A percentile compares a stretch with the other conserved stretches of the same genome.
These are phyloP conservation scores for Penicillium taxi DNA, from an alignment of 495 filamentous ascomycete species.

Conservation along the genomic window DNA sequence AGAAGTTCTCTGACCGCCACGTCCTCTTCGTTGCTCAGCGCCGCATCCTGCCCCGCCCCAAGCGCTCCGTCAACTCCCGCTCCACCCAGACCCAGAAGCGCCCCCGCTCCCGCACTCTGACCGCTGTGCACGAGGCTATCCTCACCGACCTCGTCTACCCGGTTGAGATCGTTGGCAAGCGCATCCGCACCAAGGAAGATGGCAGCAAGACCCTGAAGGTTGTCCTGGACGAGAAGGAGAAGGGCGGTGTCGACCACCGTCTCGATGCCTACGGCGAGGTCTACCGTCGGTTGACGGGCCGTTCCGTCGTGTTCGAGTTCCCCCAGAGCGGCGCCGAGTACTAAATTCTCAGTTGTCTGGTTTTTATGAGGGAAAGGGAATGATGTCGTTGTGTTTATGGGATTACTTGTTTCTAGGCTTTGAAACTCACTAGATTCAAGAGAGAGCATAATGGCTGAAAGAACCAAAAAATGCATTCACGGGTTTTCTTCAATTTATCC, in stretches of 20 bases:
- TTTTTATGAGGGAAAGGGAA: conserved; percentile 17
- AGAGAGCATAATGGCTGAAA: conserved; percentile 24
- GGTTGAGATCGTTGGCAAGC: conserved; percentile 99
- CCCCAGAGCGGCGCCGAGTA: conserved; percentile 77
- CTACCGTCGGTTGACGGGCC: conserved; percentile 91
- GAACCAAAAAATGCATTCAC: conserved; percentile 30
- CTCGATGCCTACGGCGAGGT: conserved; percentile 99
- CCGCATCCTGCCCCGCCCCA: conserved; percentile 95
- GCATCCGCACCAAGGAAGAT: conserved; percentile 91
- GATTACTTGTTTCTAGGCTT: conserved; percentile 25
- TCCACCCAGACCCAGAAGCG: conserved; percentile 96
- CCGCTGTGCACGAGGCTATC: conserved; percentile 95
- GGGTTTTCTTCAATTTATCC: conserved; percentile 27
- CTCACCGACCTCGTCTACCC: conserved; percentile 95
- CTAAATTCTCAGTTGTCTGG: conserved; percentile 43
- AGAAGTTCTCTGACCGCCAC: conserved; percentile 99
- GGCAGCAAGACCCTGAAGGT: conserved; percentile 96
- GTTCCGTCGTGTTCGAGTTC: conserved; percentile 94
- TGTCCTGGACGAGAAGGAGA: conserved; percentile 98
- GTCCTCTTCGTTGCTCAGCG: conserved; percentile 97
- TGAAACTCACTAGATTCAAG: conserved; percentile 26
- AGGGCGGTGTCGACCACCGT: conserved; percentile 94
- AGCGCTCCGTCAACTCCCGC: conserved; percentile 89
- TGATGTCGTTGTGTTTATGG: conserved; percentile 19
- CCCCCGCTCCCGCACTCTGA: conserved; percentile 91